Conservation (phyloP, 164 flowering plant genomes). For the Cinnamomum micranthum region DNA sequence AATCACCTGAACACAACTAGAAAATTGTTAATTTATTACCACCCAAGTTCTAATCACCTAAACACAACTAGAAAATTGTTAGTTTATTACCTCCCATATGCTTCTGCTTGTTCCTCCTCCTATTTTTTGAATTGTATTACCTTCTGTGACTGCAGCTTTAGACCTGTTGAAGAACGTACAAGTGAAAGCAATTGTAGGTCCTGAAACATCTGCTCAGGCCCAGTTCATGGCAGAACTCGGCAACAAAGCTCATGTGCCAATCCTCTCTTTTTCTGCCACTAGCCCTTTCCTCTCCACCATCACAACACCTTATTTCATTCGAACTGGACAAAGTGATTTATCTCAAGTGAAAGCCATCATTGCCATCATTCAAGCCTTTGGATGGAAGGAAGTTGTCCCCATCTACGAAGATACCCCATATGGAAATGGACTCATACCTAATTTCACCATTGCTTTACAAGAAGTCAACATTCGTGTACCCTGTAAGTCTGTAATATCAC, state of each 20-base stretch:
- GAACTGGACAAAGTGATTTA: constrained; percentile 13
- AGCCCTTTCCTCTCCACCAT: constrained; percentile 18
- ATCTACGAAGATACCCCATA: constrained; percentile 23
- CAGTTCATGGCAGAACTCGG: constrained; percentile 14
- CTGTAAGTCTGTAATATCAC: constrained; percentile 11
- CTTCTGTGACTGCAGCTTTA: constrained; percentile 9
- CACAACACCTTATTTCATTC: constrained; percentile 21
- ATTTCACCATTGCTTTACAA: constrained; percentile 17
- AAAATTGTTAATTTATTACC: too few relatives aligned
- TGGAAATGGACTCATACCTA: constrained; percentile 16
- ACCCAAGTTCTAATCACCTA: too few relatives aligned
- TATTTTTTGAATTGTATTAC: too few relatives aligned
- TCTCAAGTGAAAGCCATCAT: constrained; percentile 17
- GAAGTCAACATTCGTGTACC: constrained; percentile 7
- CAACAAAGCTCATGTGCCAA: constrained; percentile 20
- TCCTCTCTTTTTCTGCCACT: constrained; percentile 19
- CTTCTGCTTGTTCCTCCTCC: neutral
- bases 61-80: too few relatives aligned
- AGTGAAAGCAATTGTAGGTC: constrained; percentile 19
- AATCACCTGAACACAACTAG: too few relatives aligned
- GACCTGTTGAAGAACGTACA: constrained; percentile 15
- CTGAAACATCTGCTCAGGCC: constrained; percentile 12
- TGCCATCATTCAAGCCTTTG: constrained; percentile 13
- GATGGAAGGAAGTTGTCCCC: constrained; percentile 20
- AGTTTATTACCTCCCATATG: too few relatives aligned